These are phyloP conservation scores for Plasmodium berghei DNA, from an alignment of 169 alveolate species.

Conservation along the genomic window DNA sequence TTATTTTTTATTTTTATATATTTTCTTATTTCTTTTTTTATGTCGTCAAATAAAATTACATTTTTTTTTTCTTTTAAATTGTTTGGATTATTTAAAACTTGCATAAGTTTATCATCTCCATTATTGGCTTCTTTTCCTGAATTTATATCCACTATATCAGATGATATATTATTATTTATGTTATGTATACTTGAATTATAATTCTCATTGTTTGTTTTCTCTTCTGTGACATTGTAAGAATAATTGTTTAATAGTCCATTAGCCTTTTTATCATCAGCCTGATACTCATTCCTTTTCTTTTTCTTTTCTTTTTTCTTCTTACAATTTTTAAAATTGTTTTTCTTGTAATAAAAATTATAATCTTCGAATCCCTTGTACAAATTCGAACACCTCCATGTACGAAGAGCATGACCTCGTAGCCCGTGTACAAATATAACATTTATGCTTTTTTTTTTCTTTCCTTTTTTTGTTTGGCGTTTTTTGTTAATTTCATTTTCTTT, in stretches of 20 bases:
- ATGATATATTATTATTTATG: background rate
- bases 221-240: background rate
- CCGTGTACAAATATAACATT: constrained; percentile 67
- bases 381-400: constrained; percentile 72
- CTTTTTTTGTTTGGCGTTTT: background rate
- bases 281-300: background rate
- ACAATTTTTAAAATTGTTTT: constrained; percentile 3
- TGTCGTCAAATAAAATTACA: constrained; percentile 47
- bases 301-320: background rate
- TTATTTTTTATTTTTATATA: constrained; percentile 47
- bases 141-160: background rate
- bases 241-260: background rate
- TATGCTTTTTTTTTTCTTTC: constrained; percentile 19
- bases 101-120: constrained; percentile 3
- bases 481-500: background rate
- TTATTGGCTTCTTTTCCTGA: constrained; percentile 1
- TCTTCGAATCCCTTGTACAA: constrained; percentile 6
- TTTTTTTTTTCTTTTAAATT: constrained; percentile 32
- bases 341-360: constrained; percentile 35
- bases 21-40: constrained; percentile 33
- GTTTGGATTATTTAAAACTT: constrained; percentile 8
- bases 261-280: background rate
- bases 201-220: background rate
- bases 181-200: background rate
- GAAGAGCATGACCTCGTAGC: constrained; percentile 56